These are phyloP conservation scores for Diplodia corticola DNA, from an alignment of 2,329 filamentous ascomycete genomes.

Conservation along the genomic window DNA sequence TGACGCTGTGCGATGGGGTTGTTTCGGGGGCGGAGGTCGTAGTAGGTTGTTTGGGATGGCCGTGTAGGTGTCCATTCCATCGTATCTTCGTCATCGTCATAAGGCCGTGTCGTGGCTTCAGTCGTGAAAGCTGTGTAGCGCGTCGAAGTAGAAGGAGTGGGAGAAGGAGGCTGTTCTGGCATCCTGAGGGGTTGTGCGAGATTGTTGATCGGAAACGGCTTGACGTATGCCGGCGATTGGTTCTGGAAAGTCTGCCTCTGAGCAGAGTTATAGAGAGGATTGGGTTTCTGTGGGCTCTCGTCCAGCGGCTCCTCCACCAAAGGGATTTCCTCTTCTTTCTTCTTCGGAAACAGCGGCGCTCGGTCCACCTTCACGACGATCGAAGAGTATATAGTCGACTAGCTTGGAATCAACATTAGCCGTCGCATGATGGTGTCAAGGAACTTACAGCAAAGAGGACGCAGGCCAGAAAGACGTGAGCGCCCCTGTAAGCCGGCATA, in stretches of 20 bases:
- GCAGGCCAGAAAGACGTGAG: slow-evolving; percentile 57
- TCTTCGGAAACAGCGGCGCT: slow-evolving; percentile 38
- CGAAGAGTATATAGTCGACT: slow-evolving; percentile 40
- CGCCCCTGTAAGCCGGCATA: slow-evolving; percentile 43
- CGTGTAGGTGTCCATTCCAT: slow-evolving; percentile 75
- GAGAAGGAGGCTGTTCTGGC: slow-evolving; percentile 33
- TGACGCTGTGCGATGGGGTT: slow-evolving; percentile 1
- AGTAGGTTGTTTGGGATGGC: slow-evolving; percentile 33
- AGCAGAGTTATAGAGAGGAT: slow-evolving; percentile 30
- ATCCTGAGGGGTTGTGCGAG: slow-evolving; percentile 30
- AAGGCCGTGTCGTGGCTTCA: slow-evolving; percentile 21
- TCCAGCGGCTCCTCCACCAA: slow-evolving; percentile 28
- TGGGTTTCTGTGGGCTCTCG: slow-evolving; percentile 24
- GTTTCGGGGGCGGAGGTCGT: slow-evolving; percentile 13
- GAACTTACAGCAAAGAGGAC: slow-evolving; percentile 58
- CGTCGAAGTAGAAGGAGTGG: slow-evolving; percentile 33
- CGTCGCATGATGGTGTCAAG: neutral
- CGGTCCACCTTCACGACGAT: slow-evolving; percentile 59
- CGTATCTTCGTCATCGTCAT: slow-evolving; percentile 48
- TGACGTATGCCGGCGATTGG: slow-evolving; percentile 41
- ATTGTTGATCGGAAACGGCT: slow-evolving; percentile 41
- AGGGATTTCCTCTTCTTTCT: slow-evolving; percentile 29
- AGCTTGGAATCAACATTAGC: slow-evolving; percentile 1
- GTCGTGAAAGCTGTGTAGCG: slow-evolving; percentile 24
- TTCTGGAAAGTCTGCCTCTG: slow-evolving; percentile 31